Percentiles rank a stretch among this genome's conserved stretches.
Evolutionary conservation across 139 green algal genomes (phyloP).

Genomic region (Volvox africanus): DNA sequence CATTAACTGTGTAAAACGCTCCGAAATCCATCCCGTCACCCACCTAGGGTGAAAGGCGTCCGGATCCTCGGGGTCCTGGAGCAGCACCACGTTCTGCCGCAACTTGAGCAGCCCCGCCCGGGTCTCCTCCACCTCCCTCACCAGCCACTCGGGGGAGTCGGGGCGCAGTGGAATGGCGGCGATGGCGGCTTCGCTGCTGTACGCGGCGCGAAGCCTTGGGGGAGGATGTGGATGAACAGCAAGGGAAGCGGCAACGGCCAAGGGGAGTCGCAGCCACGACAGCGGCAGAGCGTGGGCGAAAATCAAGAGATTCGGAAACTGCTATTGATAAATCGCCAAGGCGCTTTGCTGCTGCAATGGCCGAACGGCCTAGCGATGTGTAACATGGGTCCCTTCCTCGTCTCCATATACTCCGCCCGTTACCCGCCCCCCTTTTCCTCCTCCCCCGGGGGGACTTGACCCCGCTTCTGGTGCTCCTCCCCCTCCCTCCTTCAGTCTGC

Average conservation of each 20-base stretch:
- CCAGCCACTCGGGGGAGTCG: conserved; percentile 76
- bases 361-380: no score
- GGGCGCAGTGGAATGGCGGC: conserved; percentile 56
- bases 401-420: not conserved
- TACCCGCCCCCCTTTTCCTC: not conserved
- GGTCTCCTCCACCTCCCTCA: conserved; percentile 64
- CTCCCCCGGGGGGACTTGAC: no score
- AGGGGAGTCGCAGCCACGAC: not conserved
- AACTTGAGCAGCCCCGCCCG: conserved; percentile 83
- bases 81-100: conserved; percentile 89
- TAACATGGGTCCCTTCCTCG: not conserved
- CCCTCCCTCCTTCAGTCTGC: no score
- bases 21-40: not conserved
- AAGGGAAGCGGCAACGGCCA: not conserved
- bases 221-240: not conserved
- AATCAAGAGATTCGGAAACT: no score
- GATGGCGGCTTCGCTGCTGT: conserved; percentile 68
- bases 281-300: no score
- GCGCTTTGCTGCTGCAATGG: no score
- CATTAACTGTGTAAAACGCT: not conserved
- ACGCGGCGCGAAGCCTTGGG: conserved; percentile 69
- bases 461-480: no score
- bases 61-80: conserved; percentile 79
- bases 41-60: conserved; percentile 75
- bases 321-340: no score